Evolutionary conservation across 345 rosid genomes (phyloP).

Genomic region (Salix exigua): DNA sequence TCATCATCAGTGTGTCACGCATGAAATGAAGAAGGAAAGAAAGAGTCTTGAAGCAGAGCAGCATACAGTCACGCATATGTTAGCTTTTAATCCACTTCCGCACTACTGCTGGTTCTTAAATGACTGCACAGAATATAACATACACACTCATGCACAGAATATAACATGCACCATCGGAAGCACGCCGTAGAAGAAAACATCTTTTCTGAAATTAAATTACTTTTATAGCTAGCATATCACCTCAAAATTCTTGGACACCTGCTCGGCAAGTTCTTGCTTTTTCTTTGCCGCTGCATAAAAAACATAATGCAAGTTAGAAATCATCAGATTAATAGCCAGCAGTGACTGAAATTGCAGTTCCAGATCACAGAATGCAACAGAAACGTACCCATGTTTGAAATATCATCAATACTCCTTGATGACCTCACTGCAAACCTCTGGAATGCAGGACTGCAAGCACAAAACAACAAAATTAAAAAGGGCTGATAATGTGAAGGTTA

Average conservation of each 20-base stretch:
- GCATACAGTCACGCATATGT: neutral
- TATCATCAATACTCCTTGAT: conserved; percentile 58
- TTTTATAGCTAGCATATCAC: conserved; percentile 11
- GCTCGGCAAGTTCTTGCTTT: conserved; percentile 54
- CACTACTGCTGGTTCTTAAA: conserved; percentile 27
- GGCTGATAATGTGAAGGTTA: neutral
- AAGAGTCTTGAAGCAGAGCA: neutral
- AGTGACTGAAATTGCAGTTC: neutral
- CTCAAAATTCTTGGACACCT: conserved; percentile 44
- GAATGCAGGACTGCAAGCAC: conserved; percentile 55
- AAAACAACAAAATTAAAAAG: neutral
- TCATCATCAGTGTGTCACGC: too few species aligned
- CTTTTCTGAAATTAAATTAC: neutral
- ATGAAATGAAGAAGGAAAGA: too few species aligned
- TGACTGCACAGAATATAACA: conserved; percentile 24
- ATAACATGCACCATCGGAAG: neutral
- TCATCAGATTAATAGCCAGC: neutral
- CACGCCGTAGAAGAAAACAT: neutral
- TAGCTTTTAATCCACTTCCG: neutral
- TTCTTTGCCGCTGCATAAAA: conserved; percentile 47
- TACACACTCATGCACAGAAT: neutral
- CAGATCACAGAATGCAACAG: neutral
- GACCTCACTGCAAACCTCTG: conserved; percentile 93
- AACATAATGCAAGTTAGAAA: neutral
- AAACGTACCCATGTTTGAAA: conserved; percentile 49